phyloP scores from a whole-genome alignment of 2,329 filamentous ascomycete genomes.

The Dendrostoma leiphaemia region DNA sequence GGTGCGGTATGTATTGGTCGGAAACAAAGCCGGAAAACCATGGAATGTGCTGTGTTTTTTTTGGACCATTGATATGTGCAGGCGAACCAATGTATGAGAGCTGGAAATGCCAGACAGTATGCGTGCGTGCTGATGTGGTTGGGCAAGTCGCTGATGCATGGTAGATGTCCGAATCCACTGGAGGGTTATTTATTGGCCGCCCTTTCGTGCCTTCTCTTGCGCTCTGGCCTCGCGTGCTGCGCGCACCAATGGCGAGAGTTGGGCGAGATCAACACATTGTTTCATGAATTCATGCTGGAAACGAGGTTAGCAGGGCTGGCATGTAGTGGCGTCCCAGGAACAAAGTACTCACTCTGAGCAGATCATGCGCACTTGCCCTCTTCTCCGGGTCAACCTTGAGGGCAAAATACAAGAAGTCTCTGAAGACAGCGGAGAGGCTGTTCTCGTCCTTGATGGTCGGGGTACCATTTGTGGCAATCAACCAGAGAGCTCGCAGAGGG shows the following conservation, averaged over 20 bases:
- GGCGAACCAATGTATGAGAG: slow-evolving; percentile 12
- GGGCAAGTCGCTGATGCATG: slow-evolving; percentile 5
- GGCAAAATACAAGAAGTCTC: slow-evolving; percentile 88
- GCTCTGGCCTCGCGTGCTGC: slow-evolving; percentile 82
- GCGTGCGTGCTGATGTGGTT: slow-evolving; percentile 11
- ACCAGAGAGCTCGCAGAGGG: slow-evolving; percentile 84
- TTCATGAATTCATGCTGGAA: slow-evolving; percentile 77
- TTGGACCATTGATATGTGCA: slow-evolving; percentile 15
- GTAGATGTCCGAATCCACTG: slow-evolving; percentile 2
- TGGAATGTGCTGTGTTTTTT: slow-evolving; percentile 4
- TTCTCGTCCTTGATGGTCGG: slow-evolving; percentile 93
- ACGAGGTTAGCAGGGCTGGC: slow-evolving; percentile 21
- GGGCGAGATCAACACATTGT: slow-evolving; percentile 68
- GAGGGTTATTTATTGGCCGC: slow-evolving; percentile 30
- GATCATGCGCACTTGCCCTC: slow-evolving; percentile 89
- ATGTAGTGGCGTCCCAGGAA: slow-evolving; percentile 28
- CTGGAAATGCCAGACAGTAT: slow-evolving; percentile 4
- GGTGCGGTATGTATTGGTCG: slow-evolving; percentile 3
- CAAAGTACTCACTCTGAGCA: slow-evolving; percentile 67
- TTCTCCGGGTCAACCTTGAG: slow-evolving; percentile 97
- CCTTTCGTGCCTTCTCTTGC: slow-evolving; percentile 78
- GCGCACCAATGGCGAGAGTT: slow-evolving; percentile 82
- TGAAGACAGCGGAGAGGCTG: slow-evolving; percentile 75
- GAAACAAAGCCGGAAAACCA: slow-evolving; percentile 2
- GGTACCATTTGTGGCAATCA: slow-evolving; percentile 96